Conservation (phyloP, 1,284 basidiomycete genomes). For the Cutaneotrichosporon sp. region DNA sequence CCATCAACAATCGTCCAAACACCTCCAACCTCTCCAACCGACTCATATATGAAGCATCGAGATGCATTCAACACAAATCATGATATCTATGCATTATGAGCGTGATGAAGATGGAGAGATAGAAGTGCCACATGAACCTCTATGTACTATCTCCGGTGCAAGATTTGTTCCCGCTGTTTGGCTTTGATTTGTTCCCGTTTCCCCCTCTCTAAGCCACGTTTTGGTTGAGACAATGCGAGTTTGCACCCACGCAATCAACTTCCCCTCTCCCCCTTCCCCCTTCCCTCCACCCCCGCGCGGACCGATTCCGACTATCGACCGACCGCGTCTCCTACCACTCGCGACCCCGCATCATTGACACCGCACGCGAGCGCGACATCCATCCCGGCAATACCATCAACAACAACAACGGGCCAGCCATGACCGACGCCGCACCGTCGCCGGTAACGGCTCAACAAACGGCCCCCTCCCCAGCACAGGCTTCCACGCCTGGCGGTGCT, state of each 20-base stretch:
- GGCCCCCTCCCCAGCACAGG: constrained; percentile 17
- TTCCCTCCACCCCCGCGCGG: not conserved
- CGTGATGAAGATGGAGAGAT: not conserved
- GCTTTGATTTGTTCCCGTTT: not conserved
- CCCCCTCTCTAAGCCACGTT: not conserved
- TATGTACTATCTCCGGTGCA: not conserved
- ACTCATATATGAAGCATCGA: not conserved
- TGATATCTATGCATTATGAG: not conserved
- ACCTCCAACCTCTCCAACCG: not conserved
- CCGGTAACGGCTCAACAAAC: constrained; percentile 19
- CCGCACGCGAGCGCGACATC: not conserved
- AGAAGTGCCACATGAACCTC: not conserved
- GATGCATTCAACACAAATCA: not conserved
- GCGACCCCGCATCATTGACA: not conserved
- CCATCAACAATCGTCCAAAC: not conserved
- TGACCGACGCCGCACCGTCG: constrained; percentile 26
- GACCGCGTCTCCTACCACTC: constrained; percentile 1
- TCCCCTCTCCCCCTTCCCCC: not conserved
- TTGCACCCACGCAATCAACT: not conserved
- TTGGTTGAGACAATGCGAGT: not conserved
- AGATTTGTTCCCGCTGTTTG: not conserved
- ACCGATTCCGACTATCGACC: not conserved
- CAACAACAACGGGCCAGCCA: constrained; percentile 4
- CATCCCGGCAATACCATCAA: not conserved
- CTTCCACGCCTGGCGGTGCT: constrained; percentile 2